A percentile compares a stretch with the other conserved stretches of the same genome.
Evolutionary conservation across 2,329 filamentous ascomycete genomes (phyloP).

Genomic region (Colletotrichum sublineola): DNA sequence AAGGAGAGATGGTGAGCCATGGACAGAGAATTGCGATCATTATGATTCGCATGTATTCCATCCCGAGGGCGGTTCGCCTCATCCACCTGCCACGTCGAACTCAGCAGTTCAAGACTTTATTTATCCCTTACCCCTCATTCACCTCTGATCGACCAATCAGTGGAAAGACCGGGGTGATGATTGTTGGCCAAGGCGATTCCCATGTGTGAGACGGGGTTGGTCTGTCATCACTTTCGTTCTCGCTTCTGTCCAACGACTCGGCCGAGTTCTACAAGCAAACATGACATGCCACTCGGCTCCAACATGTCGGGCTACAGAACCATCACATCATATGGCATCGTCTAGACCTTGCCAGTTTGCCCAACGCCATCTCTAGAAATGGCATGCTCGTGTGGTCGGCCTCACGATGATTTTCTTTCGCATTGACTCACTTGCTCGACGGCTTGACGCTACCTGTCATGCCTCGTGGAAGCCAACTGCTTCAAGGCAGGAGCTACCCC

Average conservation of each 20-base stretch:
- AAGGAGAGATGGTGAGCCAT: too few species aligned
- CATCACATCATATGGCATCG: neutral
- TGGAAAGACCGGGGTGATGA: neutral
- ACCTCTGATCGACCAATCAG: neutral
- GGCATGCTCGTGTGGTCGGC: neutral
- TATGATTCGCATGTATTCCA: too few species aligned
- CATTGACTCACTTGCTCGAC: neutral
- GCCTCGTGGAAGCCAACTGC: too few species aligned
- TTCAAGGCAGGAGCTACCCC: neutral
- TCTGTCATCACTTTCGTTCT: neutral
- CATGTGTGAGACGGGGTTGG: neutral
- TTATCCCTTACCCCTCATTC: neutral
- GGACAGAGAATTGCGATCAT: too few species aligned
- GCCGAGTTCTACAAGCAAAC: neutral
- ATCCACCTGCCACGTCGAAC: neutral
- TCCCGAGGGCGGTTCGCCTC: neutral
- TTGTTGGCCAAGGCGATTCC: neutral
- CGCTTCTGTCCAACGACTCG: neutral
- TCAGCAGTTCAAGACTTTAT: neutral
- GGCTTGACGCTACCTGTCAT: neutral
- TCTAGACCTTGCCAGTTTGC: neutral
- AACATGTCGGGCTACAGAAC: fast-evolving
- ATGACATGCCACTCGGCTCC: neutral
- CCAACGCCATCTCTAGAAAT: neutral
- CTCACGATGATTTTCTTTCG: neutral